Percentiles rank a stretch among this genome's conserved stretches.
These are phyloP conservation scores for Cyphellophora europaea DNA, from an alignment of 2,329 filamentous ascomycete species.

Conservation along the genomic window DNA sequence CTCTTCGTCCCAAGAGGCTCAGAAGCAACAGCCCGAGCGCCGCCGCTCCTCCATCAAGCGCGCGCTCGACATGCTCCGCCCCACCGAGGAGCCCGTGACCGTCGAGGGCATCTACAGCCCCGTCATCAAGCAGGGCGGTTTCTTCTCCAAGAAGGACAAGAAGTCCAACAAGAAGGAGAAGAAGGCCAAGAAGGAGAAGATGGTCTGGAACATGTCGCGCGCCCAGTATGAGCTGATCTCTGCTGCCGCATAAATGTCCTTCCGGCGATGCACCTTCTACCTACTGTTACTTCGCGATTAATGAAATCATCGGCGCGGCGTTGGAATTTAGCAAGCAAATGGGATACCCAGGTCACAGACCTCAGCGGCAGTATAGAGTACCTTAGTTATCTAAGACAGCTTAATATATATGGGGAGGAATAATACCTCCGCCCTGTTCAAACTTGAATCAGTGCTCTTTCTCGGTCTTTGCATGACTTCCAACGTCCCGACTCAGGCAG, in stretches of 20 bases:
- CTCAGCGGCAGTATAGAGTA: too few relatives aligned
- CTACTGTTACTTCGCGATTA: too few relatives aligned
- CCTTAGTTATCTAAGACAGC: too few relatives aligned
- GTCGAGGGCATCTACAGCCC: slow-evolving; percentile 15
- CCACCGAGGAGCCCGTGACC: slow-evolving; percentile 9
- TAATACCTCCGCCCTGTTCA: too few relatives aligned
- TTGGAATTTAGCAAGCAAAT: too few relatives aligned
- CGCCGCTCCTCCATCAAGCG: slow-evolving; percentile 9
- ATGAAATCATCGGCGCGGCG: too few relatives aligned
- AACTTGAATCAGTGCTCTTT: too few relatives aligned
- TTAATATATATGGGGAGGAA: too few relatives aligned
- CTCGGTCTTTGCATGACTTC: too few relatives aligned
- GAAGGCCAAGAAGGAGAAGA: background rate
- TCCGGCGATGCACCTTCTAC: too few relatives aligned
- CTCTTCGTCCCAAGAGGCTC: slow-evolving; percentile 3
- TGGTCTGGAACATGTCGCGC: background rate
- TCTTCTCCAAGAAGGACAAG: slow-evolving; percentile 5
- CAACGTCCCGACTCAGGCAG: too few relatives aligned
- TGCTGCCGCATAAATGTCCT: slow-evolving; percentile 1
- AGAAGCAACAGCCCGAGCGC: slow-evolving; percentile 6
- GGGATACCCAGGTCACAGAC: too few relatives aligned
- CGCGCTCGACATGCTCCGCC: slow-evolving; percentile 12
- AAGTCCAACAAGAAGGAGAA: background rate
- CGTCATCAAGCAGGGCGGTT: slow-evolving; percentile 10
- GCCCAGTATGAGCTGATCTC: background rate